Conservation (phyloP, 2,329 filamentous ascomycete genomes). For the Arthrobotrys iridis region DNA sequence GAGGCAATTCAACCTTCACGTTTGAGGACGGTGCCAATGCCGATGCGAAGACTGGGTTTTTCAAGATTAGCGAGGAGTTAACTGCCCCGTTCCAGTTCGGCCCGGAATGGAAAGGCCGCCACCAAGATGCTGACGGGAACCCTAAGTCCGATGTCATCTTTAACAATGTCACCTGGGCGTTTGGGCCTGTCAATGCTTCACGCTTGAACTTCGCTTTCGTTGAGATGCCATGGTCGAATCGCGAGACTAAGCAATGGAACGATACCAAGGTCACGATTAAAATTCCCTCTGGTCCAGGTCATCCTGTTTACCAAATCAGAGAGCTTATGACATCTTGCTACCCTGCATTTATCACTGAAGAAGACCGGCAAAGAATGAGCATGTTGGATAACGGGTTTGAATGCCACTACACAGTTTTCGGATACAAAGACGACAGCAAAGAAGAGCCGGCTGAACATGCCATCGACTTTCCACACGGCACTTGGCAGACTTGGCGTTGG, state of each 20-base stretch:
- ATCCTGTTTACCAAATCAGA: background rate
- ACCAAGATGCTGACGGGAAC: constrained; percentile 33
- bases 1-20: constrained; percentile 17
- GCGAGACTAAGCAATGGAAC: constrained; percentile 9
- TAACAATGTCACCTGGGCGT: constrained; percentile 16
- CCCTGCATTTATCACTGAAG: background rate
- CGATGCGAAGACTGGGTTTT: constrained; percentile 22
- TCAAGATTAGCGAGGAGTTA: background rate
- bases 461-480: background rate
- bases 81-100: constrained; percentile 33
- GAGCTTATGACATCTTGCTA: constrained; percentile 8
- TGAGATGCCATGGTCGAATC: constrained; percentile 19
- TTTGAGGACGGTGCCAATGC: constrained; percentile 7
- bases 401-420: constrained; percentile 42
- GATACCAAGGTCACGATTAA: background rate
- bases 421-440: constrained; percentile 7
- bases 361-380: background rate
- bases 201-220: constrained; percentile 30
- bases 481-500: constrained; percentile 7
- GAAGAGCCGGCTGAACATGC: constrained; percentile 32
- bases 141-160: background rate
- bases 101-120: constrained; percentile 24
- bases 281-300: background rate
- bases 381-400: constrained; percentile 11
- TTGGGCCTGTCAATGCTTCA: constrained; percentile 10